Percentiles rank a stretch among this genome's conserved stretches.
Evolutionary conservation across 140 eudicot species (phyloP).

Genomic region (Anethum foeniculum): DNA sequence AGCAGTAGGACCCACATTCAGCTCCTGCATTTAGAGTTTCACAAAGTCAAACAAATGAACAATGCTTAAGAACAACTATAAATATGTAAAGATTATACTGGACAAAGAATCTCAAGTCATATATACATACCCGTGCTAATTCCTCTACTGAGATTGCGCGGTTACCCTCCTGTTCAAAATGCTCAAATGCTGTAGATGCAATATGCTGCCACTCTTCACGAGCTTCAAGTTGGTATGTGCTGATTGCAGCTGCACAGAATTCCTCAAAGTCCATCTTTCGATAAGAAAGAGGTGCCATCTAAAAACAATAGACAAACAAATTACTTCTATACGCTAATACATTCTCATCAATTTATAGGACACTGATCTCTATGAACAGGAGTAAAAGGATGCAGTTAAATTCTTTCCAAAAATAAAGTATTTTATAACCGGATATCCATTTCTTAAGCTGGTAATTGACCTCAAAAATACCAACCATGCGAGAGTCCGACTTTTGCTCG

Average conservation of each 20-base stretch:
- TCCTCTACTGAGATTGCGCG: slow-evolving; percentile 54
- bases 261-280: slow-evolving; percentile 68
- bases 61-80: background rate
- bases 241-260: slow-evolving; percentile 70
- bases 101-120: background rate
- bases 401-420: background rate
- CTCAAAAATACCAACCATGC: background rate
- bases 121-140: slow-evolving; percentile 47
- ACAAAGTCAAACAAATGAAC: background rate
- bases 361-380: background rate
- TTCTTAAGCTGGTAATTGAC: background rate
- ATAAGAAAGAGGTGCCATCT: slow-evolving; percentile 60
- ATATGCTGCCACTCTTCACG: slow-evolving; percentile 56
- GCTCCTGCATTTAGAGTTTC: slow-evolving; percentile 37
- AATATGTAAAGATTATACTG: background rate
- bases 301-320: background rate
- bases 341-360: background rate
- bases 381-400: background rate
- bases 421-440: background rate
- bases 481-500: background rate
- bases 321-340: background rate
- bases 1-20: slow-evolving; percentile 71
- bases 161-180: slow-evolving; percentile 61
- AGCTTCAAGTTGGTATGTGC: slow-evolving; percentile 61
- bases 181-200: slow-evolving; percentile 44